A percentile compares a stretch with the other conserved stretches of the same genome.
Evolutionary conservation across 768 basidiomycete species (phyloP).

Genomic region (Phanerochaete sordida): DNA sequence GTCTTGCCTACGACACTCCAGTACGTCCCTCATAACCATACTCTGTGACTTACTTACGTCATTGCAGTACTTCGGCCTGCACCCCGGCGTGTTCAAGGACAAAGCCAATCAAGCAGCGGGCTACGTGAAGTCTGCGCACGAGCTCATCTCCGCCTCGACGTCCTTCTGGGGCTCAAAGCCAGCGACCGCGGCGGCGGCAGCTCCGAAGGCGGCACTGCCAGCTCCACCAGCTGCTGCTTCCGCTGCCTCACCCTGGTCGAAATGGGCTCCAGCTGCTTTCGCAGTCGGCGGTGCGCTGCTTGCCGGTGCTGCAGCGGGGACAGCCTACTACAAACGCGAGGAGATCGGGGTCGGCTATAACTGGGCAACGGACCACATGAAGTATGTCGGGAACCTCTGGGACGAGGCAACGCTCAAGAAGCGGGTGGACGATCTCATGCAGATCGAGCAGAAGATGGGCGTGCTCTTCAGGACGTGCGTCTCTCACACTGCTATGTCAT

Average conservation of each 20-base stretch:
- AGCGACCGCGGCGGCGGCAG: constrained; percentile 23
- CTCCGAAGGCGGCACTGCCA: constrained; percentile 31
- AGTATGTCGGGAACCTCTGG: constrained; percentile 85
- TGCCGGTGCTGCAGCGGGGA: constrained; percentile 81
- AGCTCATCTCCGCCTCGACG: constrained; percentile 51
- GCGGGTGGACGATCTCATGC: constrained; percentile 61
- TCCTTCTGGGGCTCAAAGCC: constrained; percentile 34
- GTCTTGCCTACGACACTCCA: constrained; percentile 88
- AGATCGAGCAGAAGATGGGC: constrained; percentile 56
- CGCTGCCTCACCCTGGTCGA: constrained; percentile 39
- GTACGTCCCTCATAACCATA: constrained; percentile 40
- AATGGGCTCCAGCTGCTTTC: constrained; percentile 69
- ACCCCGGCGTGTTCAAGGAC: constrained; percentile 85
- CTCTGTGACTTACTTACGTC: background rate
- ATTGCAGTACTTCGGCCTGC: constrained; percentile 77
- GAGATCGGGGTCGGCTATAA: constrained; percentile 66
- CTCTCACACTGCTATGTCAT: background rate
- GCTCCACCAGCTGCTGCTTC: constrained; percentile 9
- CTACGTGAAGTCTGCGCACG: constrained; percentile 64
- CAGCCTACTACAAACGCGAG: constrained; percentile 79
- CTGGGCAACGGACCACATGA: constrained; percentile 87
- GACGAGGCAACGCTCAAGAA: constrained; percentile 59
- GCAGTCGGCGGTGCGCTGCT: constrained; percentile 70
- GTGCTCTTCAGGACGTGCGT: constrained; percentile 74
- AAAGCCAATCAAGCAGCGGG: constrained; percentile 69